phyloP scores from a whole-genome alignment of 2,329 filamentous ascomycete genomes.

The Botryotinia narcissicola region DNA sequence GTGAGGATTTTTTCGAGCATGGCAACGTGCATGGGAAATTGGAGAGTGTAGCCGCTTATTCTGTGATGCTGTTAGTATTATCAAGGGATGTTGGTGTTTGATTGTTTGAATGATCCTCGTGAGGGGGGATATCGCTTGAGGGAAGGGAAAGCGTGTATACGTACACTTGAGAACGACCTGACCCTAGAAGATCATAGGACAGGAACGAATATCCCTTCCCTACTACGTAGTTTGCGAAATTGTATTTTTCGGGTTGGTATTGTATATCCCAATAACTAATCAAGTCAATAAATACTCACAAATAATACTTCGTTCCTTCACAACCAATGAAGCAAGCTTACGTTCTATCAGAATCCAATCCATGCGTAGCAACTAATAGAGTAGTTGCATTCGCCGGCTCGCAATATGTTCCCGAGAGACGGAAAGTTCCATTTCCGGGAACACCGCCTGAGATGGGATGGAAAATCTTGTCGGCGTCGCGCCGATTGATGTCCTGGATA shows the following conservation, averaged over 20 bases:
- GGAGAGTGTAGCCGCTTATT: neutral
- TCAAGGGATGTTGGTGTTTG: rapidly evolving
- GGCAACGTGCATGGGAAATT: neutral
- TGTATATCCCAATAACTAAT: neutral
- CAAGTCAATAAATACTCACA: neutral
- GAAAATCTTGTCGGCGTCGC: neutral
- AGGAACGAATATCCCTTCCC: neutral
- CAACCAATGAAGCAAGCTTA: neutral
- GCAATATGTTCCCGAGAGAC: neutral
- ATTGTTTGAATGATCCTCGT: neutral
- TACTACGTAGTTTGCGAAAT: neutral
- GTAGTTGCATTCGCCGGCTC: neutral
- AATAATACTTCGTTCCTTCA: rapidly evolving
- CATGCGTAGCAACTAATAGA: neutral
- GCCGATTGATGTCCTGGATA: neutral
- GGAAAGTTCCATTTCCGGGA: neutral
- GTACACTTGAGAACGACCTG: neutral
- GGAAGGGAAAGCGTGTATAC: neutral
- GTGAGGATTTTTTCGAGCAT: neutral
- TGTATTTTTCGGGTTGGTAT: neutral
- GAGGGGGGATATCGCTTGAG: neutral
- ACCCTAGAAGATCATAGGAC: neutral
- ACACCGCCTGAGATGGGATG: neutral
- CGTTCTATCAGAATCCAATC: neutral
- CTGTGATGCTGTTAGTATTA: neutral